Evolutionary conservation across 2,329 filamentous ascomycete species (phyloP).

Genomic region (Dothistroma septosporum): DNA sequence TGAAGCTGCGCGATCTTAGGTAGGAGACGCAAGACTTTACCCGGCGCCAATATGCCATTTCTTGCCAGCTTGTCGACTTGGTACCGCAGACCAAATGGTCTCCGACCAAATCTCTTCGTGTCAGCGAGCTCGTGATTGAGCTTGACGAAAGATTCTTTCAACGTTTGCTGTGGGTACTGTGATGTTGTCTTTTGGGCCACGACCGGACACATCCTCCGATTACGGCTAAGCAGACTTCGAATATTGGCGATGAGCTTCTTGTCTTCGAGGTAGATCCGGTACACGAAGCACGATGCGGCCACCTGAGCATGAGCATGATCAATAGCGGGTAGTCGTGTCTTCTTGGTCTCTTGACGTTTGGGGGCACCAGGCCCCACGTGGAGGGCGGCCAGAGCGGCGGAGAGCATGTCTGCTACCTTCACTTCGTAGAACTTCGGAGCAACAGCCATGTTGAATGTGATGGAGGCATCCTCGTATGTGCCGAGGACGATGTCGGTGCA

Average conservation of each 20-base stretch:
- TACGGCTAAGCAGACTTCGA: slow-evolving; percentile 22
- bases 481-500: slow-evolving; percentile 39
- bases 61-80: slow-evolving; percentile 61
- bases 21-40: slow-evolving; percentile 48
- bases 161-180: slow-evolving; percentile 13
- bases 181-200: slow-evolving; percentile 24
- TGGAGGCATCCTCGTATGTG: slow-evolving; percentile 27
- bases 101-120: slow-evolving; percentile 24
- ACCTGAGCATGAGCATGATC: slow-evolving; percentile 37
- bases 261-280: slow-evolving; percentile 36
- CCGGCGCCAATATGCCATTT: slow-evolving; percentile 60
- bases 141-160: slow-evolving; percentile 12
- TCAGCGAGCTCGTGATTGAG: slow-evolving; percentile 38
- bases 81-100: slow-evolving; percentile 56
- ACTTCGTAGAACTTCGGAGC: slow-evolving; percentile 41
- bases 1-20: slow-evolving; percentile 39
- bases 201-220: slow-evolving; percentile 33
- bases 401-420: slow-evolving; percentile 17
- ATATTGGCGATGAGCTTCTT: slow-evolving; percentile 26
- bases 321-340: slow-evolving; percentile 36
- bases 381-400: neutral
- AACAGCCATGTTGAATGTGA: slow-evolving; percentile 38
- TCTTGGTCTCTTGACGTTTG: slow-evolving; percentile 19
- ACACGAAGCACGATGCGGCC: slow-evolving; percentile 49
- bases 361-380: neutral